A percentile compares a stretch with the other conserved stretches of the same genome.
Conservation (phyloP, 1,139 yeast species). For the Yamadazyma songkhlaensis region DNA sequence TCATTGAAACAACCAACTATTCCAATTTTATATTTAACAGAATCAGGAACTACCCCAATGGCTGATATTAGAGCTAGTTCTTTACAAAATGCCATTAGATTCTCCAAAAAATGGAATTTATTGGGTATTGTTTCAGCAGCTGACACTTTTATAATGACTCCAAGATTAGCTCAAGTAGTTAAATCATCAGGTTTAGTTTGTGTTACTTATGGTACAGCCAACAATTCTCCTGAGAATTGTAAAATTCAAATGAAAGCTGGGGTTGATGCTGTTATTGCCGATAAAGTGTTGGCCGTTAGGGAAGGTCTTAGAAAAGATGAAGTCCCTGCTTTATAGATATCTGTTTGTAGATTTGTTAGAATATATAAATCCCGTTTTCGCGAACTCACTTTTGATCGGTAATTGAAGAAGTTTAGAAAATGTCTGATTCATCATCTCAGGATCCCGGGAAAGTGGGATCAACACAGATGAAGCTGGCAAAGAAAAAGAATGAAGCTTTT, state of each 20-base stretch:
- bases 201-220: slow-evolving; percentile 84
- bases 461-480: too few relatives aligned
- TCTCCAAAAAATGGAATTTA: slow-evolving; percentile 88
- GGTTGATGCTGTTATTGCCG: slow-evolving; percentile 97
- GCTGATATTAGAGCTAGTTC: slow-evolving; percentile 88
- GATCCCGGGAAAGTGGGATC: too few relatives aligned
- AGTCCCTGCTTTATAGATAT: background rate
- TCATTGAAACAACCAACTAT: slow-evolving; percentile 92
- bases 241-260: slow-evolving; percentile 89
- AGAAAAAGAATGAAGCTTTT: too few relatives aligned
- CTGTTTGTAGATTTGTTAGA: background rate
- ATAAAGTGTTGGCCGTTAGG: slow-evolving; percentile 88
- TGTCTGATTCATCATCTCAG: too few relatives aligned
- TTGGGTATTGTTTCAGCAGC: slow-evolving; percentile 93
- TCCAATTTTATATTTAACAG: slow-evolving; percentile 86
- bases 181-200: slow-evolving; percentile 90
- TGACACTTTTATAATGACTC: slow-evolving; percentile 77
- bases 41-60: slow-evolving; percentile 79
- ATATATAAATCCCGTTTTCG: too few relatives aligned
- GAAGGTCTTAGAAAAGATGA: slow-evolving; percentile 60
- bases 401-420: too few relatives aligned
- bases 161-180: slow-evolving; percentile 83
- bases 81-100: slow-evolving; percentile 86
- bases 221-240: slow-evolving; percentile 84
- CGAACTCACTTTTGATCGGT: too few relatives aligned